Conservation (phyloP, 257 asterid genomes). For the Plectranthus barbatus region DNA sequence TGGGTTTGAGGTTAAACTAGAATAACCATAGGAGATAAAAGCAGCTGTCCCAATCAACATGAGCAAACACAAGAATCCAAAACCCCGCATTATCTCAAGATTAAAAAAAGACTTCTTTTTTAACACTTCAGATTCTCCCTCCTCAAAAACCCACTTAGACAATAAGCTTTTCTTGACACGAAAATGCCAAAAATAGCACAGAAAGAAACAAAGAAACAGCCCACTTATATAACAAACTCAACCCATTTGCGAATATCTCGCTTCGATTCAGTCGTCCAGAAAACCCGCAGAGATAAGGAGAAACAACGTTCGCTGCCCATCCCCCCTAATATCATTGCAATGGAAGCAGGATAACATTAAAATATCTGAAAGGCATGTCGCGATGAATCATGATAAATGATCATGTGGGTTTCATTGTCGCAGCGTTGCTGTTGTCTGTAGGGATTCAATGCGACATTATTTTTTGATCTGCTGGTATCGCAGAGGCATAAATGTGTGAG, state of each 20-base stretch:
- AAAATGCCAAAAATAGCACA: not conserved
- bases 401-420: constrained; percentile 22
- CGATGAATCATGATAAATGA: constrained; percentile 20
- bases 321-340: not conserved
- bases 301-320: constrained; percentile 20
- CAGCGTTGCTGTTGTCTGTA: constrained; percentile 3
- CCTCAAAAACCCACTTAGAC: constrained; percentile 6
- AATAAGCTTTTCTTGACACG: not conserved
- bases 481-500: constrained; percentile 11
- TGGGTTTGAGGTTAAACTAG: constrained; percentile 13
- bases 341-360: not conserved
- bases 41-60: constrained; percentile 28
- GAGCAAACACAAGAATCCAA: constrained; percentile 28
- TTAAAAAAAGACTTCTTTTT: not conserved
- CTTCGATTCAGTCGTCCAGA: constrained; percentile 7
- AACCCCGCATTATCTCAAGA: constrained; percentile 22
- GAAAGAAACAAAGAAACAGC: constrained; percentile 1
- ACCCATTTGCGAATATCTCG: constrained; percentile 6
- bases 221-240: constrained; percentile 22
- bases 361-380: not conserved
- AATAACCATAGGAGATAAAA: constrained; percentile 16
- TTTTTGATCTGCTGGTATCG: constrained; percentile 9
- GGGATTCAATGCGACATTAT: constrained; percentile 5
- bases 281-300: constrained; percentile 27
- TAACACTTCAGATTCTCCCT: not conserved